These are phyloP conservation scores for Leccinum broughii DNA, from an alignment of 768 basidiomycete genomes.

Conservation along the genomic window DNA sequence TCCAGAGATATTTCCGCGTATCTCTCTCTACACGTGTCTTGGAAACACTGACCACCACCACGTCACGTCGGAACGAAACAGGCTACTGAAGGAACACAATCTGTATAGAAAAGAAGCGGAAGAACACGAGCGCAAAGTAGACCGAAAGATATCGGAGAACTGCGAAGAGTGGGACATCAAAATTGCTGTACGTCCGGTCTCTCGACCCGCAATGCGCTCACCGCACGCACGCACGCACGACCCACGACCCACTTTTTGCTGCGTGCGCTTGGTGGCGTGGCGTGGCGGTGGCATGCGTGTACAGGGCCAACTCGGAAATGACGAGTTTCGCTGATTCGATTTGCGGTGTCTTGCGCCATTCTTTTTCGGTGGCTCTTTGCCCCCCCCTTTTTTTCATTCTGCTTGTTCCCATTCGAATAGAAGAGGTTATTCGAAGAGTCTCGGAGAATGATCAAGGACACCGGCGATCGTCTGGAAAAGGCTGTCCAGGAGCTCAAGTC, in stretches of 20 bases:
- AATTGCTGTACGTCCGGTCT: constrained; percentile 56
- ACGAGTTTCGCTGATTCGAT: constrained; percentile 23
- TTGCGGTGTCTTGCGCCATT: constrained; percentile 5
- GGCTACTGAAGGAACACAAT: constrained; percentile 66
- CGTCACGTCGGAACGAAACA: constrained; percentile 30
- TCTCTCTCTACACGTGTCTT: constrained; percentile 3
- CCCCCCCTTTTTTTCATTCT: not conserved
- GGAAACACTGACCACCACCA: constrained; percentile 9
- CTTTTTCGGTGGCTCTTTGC: constrained; percentile 18
- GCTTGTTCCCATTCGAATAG: constrained; percentile 37
- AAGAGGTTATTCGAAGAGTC: constrained; percentile 72
- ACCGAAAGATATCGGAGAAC: constrained; percentile 57
- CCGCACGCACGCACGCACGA: constrained; percentile 4
- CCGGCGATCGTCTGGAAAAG: constrained; percentile 57
- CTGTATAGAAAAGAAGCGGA: constrained; percentile 68
- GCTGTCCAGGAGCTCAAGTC: constrained; percentile 63
- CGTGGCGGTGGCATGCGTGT: constrained; percentile 7
- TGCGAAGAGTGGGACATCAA: constrained; percentile 78
- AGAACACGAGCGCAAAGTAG: constrained; percentile 56
- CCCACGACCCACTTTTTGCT: constrained; percentile 11
- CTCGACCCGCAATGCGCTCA: constrained; percentile 8
- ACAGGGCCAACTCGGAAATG: constrained; percentile 30
- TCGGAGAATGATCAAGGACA: constrained; percentile 76
- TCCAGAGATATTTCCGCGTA: constrained; percentile 22
- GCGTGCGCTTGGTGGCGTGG: constrained; percentile 15